phyloP scores from a whole-genome alignment of 345 rosid genomes.

The Chamaenerion angustifolium region DNA sequence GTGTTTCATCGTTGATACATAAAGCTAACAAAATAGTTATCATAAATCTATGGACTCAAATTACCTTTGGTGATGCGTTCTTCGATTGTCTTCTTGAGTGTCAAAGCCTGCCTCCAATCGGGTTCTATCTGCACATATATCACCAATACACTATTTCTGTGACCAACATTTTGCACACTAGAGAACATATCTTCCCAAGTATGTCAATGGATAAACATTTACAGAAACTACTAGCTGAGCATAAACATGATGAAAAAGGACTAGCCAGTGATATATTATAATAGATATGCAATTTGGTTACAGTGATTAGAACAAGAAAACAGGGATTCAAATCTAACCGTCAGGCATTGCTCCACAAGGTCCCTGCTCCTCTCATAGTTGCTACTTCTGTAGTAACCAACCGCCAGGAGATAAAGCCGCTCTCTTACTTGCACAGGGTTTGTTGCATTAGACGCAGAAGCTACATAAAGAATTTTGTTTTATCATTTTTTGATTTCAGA shows the following conservation, averaged over 20 bases:
- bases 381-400: conserved; percentile 60
- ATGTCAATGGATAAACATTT: neutral
- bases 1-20: neutral
- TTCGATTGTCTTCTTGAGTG: conserved; percentile 47
- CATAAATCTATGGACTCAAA: neutral
- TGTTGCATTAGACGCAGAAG: conserved; percentile 22
- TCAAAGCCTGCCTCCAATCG: conserved; percentile 58
- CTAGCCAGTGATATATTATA: neutral
- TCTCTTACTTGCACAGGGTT: conserved; percentile 40
- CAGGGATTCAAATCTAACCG: conserved; percentile 20
- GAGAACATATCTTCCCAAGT: neutral
- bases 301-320: neutral
- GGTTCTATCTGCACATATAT: conserved; percentile 39
- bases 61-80: conserved; percentile 54
- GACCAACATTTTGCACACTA: neutral
- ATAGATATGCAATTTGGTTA: neutral
- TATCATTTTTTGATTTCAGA: neutral
- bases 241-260: neutral
- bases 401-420: conserved; percentile 72
- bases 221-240: too few relatives aligned
- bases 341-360: conserved; percentile 47
- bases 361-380: conserved; percentile 68
- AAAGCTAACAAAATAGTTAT: neutral
- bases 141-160: too few relatives aligned
- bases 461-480: conserved; percentile 14